Evolutionary conservation across 129 eudicot species (phyloP).

Genomic region (Escallonia rubra): DNA sequence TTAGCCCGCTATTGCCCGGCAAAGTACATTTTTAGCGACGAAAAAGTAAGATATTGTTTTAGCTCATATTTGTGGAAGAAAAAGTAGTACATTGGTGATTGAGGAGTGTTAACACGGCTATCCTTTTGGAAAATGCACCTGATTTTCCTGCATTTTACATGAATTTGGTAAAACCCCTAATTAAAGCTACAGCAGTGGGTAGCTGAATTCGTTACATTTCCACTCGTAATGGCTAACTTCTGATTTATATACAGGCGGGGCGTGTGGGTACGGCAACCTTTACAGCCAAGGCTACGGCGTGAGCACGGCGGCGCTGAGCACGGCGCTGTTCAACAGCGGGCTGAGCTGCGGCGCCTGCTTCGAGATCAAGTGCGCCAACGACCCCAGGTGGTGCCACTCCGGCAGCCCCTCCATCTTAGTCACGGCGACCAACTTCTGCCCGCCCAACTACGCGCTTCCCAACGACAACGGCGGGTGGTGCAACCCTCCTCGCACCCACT

Average conservation of each 20-base stretch:
- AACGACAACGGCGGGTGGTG: constrained; percentile 93
- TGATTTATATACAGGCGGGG: constrained; percentile 44
- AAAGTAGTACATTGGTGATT: too few species aligned
- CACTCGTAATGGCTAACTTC: too few species aligned
- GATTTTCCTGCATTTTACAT: too few species aligned
- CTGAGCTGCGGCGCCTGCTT: constrained; percentile 84
- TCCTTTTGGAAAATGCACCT: too few species aligned
- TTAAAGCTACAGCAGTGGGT: too few species aligned
- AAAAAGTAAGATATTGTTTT: too few species aligned
- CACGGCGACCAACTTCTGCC: constrained; percentile 91
- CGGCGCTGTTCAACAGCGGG: constrained; percentile 70
- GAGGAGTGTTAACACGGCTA: too few species aligned
- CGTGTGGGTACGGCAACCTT: constrained; percentile 85
- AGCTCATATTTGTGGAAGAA: too few species aligned
- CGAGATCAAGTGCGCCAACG: constrained; percentile 60
- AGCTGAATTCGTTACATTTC: too few species aligned
- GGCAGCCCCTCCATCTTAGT: constrained; percentile 85
- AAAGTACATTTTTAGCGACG: too few species aligned
- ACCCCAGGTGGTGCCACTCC: constrained; percentile 71
- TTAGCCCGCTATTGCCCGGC: too few species aligned
- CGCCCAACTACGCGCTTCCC: constrained; percentile 66
- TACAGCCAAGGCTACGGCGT: constrained; percentile 95
- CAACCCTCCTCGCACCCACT: constrained; percentile 85
- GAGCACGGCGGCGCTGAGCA: constrained; percentile 88
- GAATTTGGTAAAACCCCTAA: too few species aligned